These are phyloP conservation scores for Arthrobotrys pseudoclavata DNA, from an alignment of 2,329 filamentous ascomycete genomes.

Conservation along the genomic window DNA sequence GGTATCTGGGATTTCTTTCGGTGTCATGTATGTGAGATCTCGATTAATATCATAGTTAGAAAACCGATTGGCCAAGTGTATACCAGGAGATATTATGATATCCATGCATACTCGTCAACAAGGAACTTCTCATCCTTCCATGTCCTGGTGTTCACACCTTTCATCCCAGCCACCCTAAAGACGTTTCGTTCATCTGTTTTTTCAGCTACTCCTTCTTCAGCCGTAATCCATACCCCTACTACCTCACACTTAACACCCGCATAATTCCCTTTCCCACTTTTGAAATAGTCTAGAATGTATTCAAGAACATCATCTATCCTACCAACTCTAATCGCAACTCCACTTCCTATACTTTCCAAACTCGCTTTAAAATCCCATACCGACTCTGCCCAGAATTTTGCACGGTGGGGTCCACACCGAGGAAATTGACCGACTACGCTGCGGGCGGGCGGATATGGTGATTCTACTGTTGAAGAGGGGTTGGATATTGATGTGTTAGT, in stretches of 20 bases:
- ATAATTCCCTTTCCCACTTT: constrained; percentile 64
- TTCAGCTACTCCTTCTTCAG: constrained; percentile 79
- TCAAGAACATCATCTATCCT: constrained; percentile 73
- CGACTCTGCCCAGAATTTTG: constrained; percentile 79
- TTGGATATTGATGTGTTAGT: background rate
- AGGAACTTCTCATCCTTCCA: constrained; percentile 84
- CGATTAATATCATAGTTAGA: constrained; percentile 69
- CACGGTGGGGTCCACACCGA: constrained; percentile 79
- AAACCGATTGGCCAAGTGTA: background rate
- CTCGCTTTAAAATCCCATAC: constrained; percentile 79
- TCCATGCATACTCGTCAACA: constrained; percentile 78
- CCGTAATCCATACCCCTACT: constrained; percentile 79
- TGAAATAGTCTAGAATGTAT: constrained; percentile 71
- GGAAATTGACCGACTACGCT: constrained; percentile 77
- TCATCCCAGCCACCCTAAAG: constrained; percentile 70
- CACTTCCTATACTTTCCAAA: constrained; percentile 73
- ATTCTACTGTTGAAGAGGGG: constrained; percentile 65
- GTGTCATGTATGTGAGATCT: constrained; percentile 73
- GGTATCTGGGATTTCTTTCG: constrained; percentile 77
- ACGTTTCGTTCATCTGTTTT: constrained; percentile 74
- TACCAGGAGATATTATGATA: background rate
- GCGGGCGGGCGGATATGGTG: constrained; percentile 78
- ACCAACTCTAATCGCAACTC: constrained; percentile 74
- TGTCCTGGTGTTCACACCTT: constrained; percentile 73
- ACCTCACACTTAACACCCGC: constrained; percentile 67